Conservation (phyloP, 2,329 filamentous ascomycete genomes). For the Dryadomyces quercivorus region DNA sequence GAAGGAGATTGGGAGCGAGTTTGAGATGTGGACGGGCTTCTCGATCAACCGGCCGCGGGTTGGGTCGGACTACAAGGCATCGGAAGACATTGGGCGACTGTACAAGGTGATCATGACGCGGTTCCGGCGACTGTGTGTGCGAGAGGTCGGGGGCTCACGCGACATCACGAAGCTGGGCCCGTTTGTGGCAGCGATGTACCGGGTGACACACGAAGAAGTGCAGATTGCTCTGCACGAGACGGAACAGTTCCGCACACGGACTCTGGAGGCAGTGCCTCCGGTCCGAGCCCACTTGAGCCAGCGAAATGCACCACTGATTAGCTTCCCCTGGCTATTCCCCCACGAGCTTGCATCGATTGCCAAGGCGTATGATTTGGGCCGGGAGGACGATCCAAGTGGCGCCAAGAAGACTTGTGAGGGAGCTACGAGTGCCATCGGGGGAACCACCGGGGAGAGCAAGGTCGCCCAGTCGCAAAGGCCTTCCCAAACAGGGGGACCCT, state of each 20-base stretch:
- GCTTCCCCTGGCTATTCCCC: conserved; percentile 86
- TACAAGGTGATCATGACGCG: conserved; percentile 53
- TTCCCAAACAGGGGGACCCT: too few species aligned
- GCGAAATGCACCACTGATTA: conserved; percentile 65
- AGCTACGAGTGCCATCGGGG: neutral
- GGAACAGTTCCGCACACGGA: conserved; percentile 6
- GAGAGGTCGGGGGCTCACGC: conserved; percentile 44
- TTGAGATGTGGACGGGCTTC: conserved; percentile 85
- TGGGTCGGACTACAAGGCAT: conserved; percentile 70
- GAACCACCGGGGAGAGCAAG: neutral
- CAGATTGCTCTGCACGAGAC: conserved; percentile 42
- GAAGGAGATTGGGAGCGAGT: conserved; percentile 72
- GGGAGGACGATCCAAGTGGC: neutral
- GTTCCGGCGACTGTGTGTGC: conserved; percentile 55
- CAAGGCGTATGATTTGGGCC: conserved; percentile 13
- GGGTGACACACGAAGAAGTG: conserved; percentile 62
- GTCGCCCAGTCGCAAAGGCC: neutral
- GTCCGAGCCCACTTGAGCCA: conserved; percentile 23
- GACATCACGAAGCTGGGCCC: conserved; percentile 49
- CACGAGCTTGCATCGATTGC: conserved; percentile 60
- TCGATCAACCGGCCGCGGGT: conserved; percentile 62
- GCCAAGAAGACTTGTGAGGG: neutral
- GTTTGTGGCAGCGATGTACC: conserved; percentile 82
- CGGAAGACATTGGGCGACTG: conserved; percentile 68
- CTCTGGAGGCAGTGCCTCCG: neutral